These are phyloP conservation scores for Fusarium illudens DNA, from an alignment of 2,329 filamentous ascomycete genomes.

Conservation along the genomic window DNA sequence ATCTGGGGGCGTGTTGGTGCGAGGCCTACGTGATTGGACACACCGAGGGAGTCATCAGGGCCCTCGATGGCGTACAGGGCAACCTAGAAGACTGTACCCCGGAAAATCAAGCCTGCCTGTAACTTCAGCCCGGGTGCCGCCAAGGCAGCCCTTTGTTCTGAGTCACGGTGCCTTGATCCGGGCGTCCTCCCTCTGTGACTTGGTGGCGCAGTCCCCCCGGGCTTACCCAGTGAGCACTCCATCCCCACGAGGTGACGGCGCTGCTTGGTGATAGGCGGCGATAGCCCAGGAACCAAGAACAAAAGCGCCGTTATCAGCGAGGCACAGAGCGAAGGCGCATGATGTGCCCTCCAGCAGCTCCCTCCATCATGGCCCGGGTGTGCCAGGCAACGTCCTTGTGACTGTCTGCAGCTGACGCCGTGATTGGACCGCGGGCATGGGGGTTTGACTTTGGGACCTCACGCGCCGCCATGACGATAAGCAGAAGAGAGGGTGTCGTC, in stretches of 20 bases:
- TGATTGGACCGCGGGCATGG: slow-evolving; percentile 17
- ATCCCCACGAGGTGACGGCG: neutral
- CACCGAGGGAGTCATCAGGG: slow-evolving; percentile 39
- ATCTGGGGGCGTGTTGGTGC: slow-evolving; percentile 28
- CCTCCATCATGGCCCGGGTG: neutral
- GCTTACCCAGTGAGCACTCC: neutral
- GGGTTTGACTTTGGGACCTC: slow-evolving; percentile 6
- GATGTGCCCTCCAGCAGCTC: too few species aligned
- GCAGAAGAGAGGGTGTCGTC: slow-evolving; percentile 35
- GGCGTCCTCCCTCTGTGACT: slow-evolving; percentile 8
- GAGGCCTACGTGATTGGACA: slow-evolving; percentile 32
- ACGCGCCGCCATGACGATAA: slow-evolving; percentile 29
- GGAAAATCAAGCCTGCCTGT: neutral
- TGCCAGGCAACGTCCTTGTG: slow-evolving; percentile 28
- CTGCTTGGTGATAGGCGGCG: neutral
- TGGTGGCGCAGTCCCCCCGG: slow-evolving; percentile 23
- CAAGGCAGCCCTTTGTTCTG: slow-evolving; percentile 20
- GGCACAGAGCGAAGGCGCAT: slow-evolving; percentile 33
- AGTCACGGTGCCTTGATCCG: slow-evolving; percentile 32
- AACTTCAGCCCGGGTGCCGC: neutral
- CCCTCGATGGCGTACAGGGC: slow-evolving; percentile 30
- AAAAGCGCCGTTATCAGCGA: slow-evolving; percentile 29
- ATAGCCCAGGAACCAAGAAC: slow-evolving; percentile 14
- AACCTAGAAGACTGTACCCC: slow-evolving; percentile 2
- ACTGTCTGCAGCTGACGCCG: neutral